These are phyloP conservation scores for Verticillium nubilum DNA, from an alignment of 2,329 filamentous ascomycete genomes.

Conservation along the genomic window DNA sequence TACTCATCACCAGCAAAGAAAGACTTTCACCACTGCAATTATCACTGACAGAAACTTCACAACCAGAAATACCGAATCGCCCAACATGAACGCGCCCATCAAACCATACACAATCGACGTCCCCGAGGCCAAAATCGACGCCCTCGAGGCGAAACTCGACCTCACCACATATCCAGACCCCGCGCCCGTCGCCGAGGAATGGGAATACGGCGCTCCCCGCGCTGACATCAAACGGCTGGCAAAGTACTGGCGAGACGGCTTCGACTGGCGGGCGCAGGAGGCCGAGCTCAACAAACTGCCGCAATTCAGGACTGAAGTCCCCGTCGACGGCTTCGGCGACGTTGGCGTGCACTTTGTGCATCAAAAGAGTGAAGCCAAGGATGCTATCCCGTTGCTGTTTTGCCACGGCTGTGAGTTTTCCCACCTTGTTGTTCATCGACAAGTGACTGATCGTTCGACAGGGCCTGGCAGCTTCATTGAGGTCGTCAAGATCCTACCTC, in stretches of 20 bases:
- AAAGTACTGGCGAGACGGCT: conserved; percentile 37
- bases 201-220: conserved; percentile 23
- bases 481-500: conserved; percentile 54
- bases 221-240: conserved; percentile 28
- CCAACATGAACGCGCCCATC: conserved; percentile 1
- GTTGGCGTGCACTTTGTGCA: conserved; percentile 62
- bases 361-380: conserved; percentile 40
- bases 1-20: too few relatives aligned
- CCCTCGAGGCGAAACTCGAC: conserved; percentile 24
- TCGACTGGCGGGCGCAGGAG: conserved; percentile 58
- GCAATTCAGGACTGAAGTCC: conserved; percentile 48
- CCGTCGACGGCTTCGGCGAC: conserved; percentile 51
- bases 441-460: not conserved
- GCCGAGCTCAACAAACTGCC: conserved; percentile 50
- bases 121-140: not conserved
- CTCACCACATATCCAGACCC: conserved; percentile 21
- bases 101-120: conserved; percentile 1
- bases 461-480: conserved; percentile 66
- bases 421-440: not conserved
- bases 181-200: conserved; percentile 25
- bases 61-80: not conserved
- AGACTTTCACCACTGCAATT: too few relatives aligned
- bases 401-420: conserved; percentile 52
- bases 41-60: not conserved
- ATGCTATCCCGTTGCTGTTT: conserved; percentile 61